phyloP scores from a whole-genome alignment of 2,329 filamentous ascomycete genomes.

The Paracoccidioides brasiliensis region DNA sequence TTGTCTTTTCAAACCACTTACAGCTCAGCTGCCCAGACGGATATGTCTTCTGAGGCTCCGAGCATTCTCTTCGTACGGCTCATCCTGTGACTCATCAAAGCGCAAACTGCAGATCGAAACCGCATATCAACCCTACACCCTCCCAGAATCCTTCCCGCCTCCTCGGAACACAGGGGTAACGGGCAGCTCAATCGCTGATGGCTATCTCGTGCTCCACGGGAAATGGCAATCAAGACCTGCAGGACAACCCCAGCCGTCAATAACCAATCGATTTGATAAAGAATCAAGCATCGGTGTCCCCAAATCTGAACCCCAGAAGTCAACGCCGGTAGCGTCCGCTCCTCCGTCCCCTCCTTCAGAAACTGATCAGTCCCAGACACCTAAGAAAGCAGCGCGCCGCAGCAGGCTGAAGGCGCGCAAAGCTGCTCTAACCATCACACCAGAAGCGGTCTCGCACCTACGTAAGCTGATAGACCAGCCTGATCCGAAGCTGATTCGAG shows the following conservation, averaged over 20 bases:
- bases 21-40: conserved; percentile 25
- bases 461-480: conserved; percentile 66
- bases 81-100: conserved; percentile 38
- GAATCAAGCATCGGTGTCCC: conserved; percentile 36
- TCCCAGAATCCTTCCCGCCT: conserved; percentile 43
- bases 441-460: conserved; percentile 66
- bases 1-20: conserved; percentile 27
- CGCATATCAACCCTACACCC: conserved; percentile 47
- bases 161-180: conserved; percentile 46
- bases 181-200: conserved; percentile 48
- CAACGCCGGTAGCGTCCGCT: conserved; percentile 35
- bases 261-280: conserved; percentile 14
- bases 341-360: conserved; percentile 11
- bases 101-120: conserved; percentile 53
- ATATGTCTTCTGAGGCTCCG: conserved; percentile 31
- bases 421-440: conserved; percentile 77
- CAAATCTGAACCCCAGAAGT: conserved; percentile 56
- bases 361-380: conserved; percentile 24
- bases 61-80: conserved; percentile 36
- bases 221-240: conserved; percentile 34
- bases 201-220: conserved; percentile 35
- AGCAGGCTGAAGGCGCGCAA: conserved; percentile 68
- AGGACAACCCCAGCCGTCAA: conserved; percentile 20
- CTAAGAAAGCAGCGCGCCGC: conserved; percentile 43
- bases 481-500: conserved; percentile 81